Evolutionary conservation across 192 early-diverging fungal species (phyloP), one percentile per base, ranked within the genome.

Genomic region (Backusella mclennaniae): DNA sequence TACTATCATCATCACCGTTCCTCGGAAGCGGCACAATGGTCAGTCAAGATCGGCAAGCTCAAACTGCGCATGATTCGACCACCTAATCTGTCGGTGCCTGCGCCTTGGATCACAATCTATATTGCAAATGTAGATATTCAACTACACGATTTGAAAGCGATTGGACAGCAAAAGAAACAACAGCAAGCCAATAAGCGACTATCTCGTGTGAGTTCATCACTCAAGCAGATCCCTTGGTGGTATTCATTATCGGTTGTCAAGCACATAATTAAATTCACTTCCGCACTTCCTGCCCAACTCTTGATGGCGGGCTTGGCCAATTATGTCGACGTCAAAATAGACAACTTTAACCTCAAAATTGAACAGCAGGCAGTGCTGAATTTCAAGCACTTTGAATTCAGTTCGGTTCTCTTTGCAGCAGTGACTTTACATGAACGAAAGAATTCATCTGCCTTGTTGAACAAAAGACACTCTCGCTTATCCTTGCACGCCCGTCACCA

Each of bases 191-290:
- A 79, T 66, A 41, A 66, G 35, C 39, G 78, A 5, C 7, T 81
- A 26, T 76, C 80, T 26, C 41, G 67, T 15, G 46, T 80, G n/a
- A 66, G 78, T n/a, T 46, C 52, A 8, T 73, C 73, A 1, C 35
- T 79, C 6, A 69, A 72, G 19, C 70, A 74, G 4, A 76, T 79
- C 15, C 76, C 85, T 2, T 84, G 83, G 83, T 86, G 85, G 85
- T 86, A 84, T 35, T 86, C 85, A 1, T n/a, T 84, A 23, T 82
- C 82, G 3, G 35, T 84, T 39, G 67, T 86, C 15, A 86, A 80
- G 71, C 74, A 71, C 70, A 38, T 82, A 6, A 44, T 84, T 7
- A 75, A 77, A 42, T 73, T 80, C 49, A 77, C 77, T 6, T 86
- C 80, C 0, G 83, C 83, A 9, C 70, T 86, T 31, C 85, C 83